These are phyloP conservation scores for Fusarium brachygibbosum DNA, from an alignment of 2,329 filamentous ascomycete genomes.

Conservation along the genomic window DNA sequence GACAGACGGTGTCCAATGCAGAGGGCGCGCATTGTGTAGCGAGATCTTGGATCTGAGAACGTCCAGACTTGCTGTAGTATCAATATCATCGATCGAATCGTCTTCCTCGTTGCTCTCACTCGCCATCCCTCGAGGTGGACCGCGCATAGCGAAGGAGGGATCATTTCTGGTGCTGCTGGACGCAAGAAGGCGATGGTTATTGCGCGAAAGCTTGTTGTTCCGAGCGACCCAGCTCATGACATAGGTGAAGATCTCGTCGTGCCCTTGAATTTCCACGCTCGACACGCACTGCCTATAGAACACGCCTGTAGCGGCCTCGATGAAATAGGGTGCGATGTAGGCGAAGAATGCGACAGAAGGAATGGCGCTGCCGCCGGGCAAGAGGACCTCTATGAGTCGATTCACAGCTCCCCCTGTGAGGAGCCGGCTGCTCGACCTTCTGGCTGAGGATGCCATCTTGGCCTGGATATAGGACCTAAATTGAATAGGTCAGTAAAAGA, in stretches of 20 bases:
- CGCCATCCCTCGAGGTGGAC: background rate
- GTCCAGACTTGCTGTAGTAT: constrained; percentile 14
- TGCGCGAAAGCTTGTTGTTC: constrained; percentile 23
- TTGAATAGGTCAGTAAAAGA: background rate
- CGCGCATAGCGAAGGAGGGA: background rate
- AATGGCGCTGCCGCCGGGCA: background rate
- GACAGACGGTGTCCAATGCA: constrained; percentile 30
- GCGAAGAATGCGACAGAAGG: background rate
- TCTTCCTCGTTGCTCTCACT: background rate
- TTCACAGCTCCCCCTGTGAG: background rate
- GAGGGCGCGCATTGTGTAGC: constrained; percentile 17
- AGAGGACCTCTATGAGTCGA: constrained; percentile 7
- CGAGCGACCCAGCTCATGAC: constrained; percentile 34
- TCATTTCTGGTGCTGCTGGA: constrained; percentile 16
- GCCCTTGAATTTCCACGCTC: constrained; percentile 23
- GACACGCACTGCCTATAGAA: constrained; percentile 26
- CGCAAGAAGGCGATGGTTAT: constrained; percentile 30
- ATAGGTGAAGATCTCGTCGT: constrained; percentile 33
- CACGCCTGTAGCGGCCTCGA: background rate
- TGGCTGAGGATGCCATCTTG: background rate
- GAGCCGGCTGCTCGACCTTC: background rate
- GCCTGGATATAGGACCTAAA: background rate
- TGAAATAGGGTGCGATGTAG: constrained; percentile 15
- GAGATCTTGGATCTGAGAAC: constrained; percentile 28
- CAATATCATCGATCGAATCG: background rate